Percentiles rank a stretch among this genome's conserved stretches.
phyloP scores from a whole-genome alignment of 1,139 yeast genomes.

The Hanseniaspora gamundiae region DNA sequence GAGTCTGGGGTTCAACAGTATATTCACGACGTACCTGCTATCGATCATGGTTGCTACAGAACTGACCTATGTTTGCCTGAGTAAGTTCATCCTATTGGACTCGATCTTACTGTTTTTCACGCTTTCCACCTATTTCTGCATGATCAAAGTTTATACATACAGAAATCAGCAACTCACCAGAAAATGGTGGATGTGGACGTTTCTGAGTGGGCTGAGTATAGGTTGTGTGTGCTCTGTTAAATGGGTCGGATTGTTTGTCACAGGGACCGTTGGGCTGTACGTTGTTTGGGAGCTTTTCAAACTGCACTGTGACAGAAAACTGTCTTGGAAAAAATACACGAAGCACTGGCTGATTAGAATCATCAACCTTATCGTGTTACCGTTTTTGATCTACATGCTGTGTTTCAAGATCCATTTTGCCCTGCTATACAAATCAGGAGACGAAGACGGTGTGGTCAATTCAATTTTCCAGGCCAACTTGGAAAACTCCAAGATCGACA shows the following conservation, averaged over 20 bases:
- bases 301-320: slow-evolving; percentile 35
- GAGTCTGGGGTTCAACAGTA: slow-evolving; percentile 31
- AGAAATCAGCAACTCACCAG: slow-evolving; percentile 33
- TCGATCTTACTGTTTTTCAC: slow-evolving; percentile 65
- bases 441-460: slow-evolving; percentile 66
- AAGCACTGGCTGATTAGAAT: slow-evolving; percentile 66
- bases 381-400: slow-evolving; percentile 51
- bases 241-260: slow-evolving; percentile 90
- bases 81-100: slow-evolving; percentile 62
- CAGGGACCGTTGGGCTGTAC: slow-evolving; percentile 76
- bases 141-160: slow-evolving; percentile 41
- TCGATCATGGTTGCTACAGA: slow-evolving; percentile 50
- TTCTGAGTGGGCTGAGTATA: slow-evolving; percentile 63
- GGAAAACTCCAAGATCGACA: slow-evolving; percentile 37
- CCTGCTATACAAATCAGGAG: slow-evolving; percentile 63
- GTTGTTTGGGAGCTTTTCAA: slow-evolving; percentile 63
- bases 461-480: slow-evolving; percentile 60
- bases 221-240: slow-evolving; percentile 92
- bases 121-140: slow-evolving; percentile 44
- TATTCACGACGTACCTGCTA: slow-evolving; percentile 40
- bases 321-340: slow-evolving; percentile 34
- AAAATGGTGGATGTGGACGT: slow-evolving; percentile 44
- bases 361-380: slow-evolving; percentile 59
- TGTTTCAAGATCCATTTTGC: slow-evolving; percentile 74
- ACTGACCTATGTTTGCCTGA: slow-evolving; percentile 49